phyloP scores from a whole-genome alignment of 345 rosid genomes.

The Boechera divaricarpa region DNA sequence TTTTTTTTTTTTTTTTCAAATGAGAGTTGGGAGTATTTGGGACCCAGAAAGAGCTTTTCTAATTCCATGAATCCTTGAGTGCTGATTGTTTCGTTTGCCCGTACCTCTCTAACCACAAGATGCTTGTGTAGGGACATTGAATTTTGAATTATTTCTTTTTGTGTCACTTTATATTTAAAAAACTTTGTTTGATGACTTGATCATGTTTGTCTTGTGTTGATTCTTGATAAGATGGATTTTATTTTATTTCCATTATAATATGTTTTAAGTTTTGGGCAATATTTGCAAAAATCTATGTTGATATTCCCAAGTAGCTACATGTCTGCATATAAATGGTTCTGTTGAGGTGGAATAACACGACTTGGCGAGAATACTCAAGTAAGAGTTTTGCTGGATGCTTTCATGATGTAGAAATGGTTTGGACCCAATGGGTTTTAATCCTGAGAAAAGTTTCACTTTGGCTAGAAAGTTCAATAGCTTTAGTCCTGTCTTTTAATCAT shows the following conservation, averaged over 20 bases:
- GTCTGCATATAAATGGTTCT: constrained; percentile 1
- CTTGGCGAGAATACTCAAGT: constrained; percentile 15
- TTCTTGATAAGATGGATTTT: constrained; percentile 13
- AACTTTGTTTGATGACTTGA: neutral
- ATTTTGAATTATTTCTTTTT: constrained; percentile 6
- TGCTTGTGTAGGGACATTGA: constrained; percentile 29
- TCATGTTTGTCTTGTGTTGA: constrained; percentile 8
- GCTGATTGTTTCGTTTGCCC: constrained; percentile 31
- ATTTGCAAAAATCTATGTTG: neutral
- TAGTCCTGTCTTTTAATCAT: neutral
- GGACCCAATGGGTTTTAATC: constrained; percentile 4
- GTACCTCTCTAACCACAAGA: constrained; percentile 20
- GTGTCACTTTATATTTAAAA: constrained; percentile 5
- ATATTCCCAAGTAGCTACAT: neutral
- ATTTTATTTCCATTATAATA: neutral
- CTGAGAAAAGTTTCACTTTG: constrained; percentile 21
- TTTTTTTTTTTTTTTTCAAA: neutral
- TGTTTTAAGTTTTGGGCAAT: neutral
- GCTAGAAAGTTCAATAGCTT: constrained; percentile 13
- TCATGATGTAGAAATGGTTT: constrained; percentile 16
- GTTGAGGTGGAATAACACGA: neutral
- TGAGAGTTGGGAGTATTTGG: constrained; percentile 30
- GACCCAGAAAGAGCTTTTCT: constrained; percentile 36
- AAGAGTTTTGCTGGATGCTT: constrained; percentile 11
- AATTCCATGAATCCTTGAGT: constrained; percentile 24